Percentiles rank a stretch among this genome's conserved stretches.
phyloP scores from a whole-genome alignment of 305 asterid species.

The Fraxinus floribunda region DNA sequence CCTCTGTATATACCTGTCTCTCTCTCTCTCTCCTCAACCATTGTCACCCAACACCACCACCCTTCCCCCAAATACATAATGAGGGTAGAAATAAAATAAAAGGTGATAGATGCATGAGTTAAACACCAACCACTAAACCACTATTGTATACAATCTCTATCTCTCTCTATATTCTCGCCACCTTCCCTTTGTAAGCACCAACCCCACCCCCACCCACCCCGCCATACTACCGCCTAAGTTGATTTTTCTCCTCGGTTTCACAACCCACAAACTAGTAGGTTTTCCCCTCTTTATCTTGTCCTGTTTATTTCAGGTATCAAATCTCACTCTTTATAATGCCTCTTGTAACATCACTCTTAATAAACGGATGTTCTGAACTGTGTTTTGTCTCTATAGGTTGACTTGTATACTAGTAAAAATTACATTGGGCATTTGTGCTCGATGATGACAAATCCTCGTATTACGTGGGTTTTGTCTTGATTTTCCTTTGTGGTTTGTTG shows the following conservation, averaged over 20 bases:
- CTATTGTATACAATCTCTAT: constrained; percentile 13
- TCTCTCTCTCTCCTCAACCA: constrained; percentile 10
- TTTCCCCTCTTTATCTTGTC: constrained; percentile 2
- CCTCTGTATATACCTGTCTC: constrained; percentile 11
- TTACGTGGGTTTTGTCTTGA: constrained; percentile 16
- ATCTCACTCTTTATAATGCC: constrained; percentile 28
- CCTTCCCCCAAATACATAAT: constrained; percentile 28
- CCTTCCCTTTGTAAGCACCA: constrained; percentile 40
- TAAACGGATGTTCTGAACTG: constrained; percentile 12
- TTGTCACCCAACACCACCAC: constrained; percentile 26
- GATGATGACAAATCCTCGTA: constrained; percentile 23
- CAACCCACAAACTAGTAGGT: constrained; percentile 40
- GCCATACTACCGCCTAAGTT: constrained; percentile 12
- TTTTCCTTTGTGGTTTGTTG: constrained; percentile 19
- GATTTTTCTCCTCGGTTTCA: constrained; percentile 44
- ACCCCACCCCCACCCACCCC: constrained; percentile 19
- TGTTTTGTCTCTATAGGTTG: constrained; percentile 47
- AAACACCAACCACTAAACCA: constrained; percentile 54
- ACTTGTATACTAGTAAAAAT: constrained; percentile 36
- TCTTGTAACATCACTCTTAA: constrained; percentile 1
- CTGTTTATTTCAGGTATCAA: constrained; percentile 30
- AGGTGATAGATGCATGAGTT: constrained; percentile 94
- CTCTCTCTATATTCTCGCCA: constrained; percentile 30
- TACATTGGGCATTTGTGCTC: constrained; percentile 32
- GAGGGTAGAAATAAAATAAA: constrained; percentile 54